Conservation (phyloP, 257 asterid species). For the Nyctanthes arbortristis region DNA sequence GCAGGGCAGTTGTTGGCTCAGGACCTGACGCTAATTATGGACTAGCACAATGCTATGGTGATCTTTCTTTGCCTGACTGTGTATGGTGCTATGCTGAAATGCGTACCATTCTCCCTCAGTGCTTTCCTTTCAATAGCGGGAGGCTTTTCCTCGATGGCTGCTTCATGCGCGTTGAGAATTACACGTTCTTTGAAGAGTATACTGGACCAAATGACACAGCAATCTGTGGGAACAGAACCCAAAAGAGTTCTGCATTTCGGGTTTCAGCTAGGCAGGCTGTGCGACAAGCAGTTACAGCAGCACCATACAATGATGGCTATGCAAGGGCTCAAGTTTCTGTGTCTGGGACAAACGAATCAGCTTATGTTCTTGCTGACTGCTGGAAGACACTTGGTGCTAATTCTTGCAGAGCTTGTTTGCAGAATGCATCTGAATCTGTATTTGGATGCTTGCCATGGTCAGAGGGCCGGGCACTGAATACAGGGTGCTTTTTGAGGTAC, state of each 20-base stretch:
- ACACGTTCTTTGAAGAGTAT: constrained; percentile 26
- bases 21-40: constrained; percentile 20
- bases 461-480: constrained; percentile 64
- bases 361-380: constrained; percentile 61
- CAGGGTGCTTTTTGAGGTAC: constrained; percentile 73
- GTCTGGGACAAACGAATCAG: constrained; percentile 35
- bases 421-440: constrained; percentile 48
- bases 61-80: constrained; percentile 32
- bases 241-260: constrained; percentile 30
- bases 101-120: constrained; percentile 17
- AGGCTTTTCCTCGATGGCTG: constrained; percentile 34
- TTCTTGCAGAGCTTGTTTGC: constrained; percentile 58
- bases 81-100: constrained; percentile 30
- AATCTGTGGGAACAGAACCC: constrained; percentile 56
- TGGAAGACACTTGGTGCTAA: constrained; percentile 54
- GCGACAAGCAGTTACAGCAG: constrained; percentile 40
- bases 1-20: constrained; percentile 15
- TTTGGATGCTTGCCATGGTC: constrained; percentile 61
- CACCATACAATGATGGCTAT: constrained; percentile 45
- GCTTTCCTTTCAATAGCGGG: constrained; percentile 18
- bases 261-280: constrained; percentile 40
- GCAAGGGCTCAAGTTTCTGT: constrained; percentile 41
- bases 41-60: constrained; percentile 36
- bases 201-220: constrained; percentile 44
- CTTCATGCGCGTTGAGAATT: constrained; percentile 25